Percentiles rank a stretch among this genome's conserved stretches.
These are phyloP conservation scores for Neolentinus lepideus DNA, from an alignment of 1,284 basidiomycete species.

Conservation along the genomic window DNA sequence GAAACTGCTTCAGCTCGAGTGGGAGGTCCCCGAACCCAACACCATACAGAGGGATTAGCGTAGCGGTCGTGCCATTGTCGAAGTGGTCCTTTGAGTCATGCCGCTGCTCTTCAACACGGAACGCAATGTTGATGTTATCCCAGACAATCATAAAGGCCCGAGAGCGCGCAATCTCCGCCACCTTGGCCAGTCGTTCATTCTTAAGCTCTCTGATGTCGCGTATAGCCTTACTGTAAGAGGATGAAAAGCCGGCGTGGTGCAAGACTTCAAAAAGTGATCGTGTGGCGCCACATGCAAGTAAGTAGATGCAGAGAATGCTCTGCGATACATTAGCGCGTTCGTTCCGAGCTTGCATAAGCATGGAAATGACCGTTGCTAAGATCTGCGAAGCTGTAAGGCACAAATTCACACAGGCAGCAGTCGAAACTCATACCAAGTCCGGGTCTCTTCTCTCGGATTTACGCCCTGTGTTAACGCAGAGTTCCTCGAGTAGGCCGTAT, in stretches of 20 bases:
- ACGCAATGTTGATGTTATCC: slow-evolving; percentile 25
- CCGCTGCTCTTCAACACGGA: slow-evolving; percentile 14
- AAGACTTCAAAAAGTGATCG: slow-evolving; percentile 4
- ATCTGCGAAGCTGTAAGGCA: neutral
- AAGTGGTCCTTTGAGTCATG: slow-evolving; percentile 19
- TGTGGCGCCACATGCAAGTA: slow-evolving; percentile 2
- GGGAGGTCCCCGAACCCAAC: slow-evolving; percentile 2
- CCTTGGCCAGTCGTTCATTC: slow-evolving; percentile 8
- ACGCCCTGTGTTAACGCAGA: neutral
- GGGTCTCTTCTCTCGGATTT: neutral
- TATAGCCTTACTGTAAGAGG: slow-evolving; percentile 17
- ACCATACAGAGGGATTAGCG: slow-evolving; percentile 7
- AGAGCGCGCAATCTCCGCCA: slow-evolving; percentile 9
- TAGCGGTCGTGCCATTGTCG: slow-evolving; percentile 22
- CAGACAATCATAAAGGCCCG: slow-evolving; percentile 17
- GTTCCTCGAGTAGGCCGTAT: neutral
- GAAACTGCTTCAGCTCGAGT: neutral
- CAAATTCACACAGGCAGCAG: neutral
- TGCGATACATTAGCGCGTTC: slow-evolving; percentile 3
- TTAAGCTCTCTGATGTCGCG: slow-evolving; percentile 17
- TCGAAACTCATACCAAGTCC: neutral
- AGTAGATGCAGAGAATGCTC: neutral
- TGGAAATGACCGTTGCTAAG: slow-evolving; percentile 1
- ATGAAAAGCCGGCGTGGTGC: slow-evolving; percentile 18
- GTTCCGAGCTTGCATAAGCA: slow-evolving; percentile 1